These are phyloP conservation scores for Globisporangium carolinianum DNA, from an alignment of 352 stramenopile species.

Conservation along the genomic window DNA sequence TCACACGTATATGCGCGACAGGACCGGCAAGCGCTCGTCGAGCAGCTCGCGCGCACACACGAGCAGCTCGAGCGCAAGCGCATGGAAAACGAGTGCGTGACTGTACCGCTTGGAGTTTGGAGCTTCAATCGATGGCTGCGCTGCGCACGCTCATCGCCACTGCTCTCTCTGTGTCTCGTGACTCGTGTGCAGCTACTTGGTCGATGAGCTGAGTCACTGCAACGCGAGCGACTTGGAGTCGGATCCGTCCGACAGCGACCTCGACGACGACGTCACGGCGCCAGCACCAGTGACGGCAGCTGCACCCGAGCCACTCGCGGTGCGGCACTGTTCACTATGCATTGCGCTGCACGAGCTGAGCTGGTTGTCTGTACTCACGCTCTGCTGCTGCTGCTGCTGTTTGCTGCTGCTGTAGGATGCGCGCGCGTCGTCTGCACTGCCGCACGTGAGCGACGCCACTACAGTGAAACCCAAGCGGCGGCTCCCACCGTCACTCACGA, in stretches of 20 bases:
- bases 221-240: constrained; percentile 38
- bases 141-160: not conserved
- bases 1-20: constrained; percentile 2
- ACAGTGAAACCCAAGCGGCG: constrained; percentile 9
- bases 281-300: not conserved
- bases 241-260: constrained; percentile 33
- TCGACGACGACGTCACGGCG: constrained; percentile 2
- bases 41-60: constrained; percentile 12
- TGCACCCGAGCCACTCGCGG: not conserved
- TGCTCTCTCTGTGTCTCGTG: too few relatives aligned
- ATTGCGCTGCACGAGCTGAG: not conserved
- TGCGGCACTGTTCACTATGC: not conserved
- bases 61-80: constrained; percentile 16
- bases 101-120: not conserved
- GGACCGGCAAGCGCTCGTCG: constrained; percentile 18
- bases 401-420: not conserved
- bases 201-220: constrained; percentile 31
- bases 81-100: constrained; percentile 30
- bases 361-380: too few relatives aligned
- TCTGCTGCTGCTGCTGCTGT: not conserved
- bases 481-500: not conserved
- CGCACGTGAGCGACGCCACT: too few relatives aligned
- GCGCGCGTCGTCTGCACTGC: too few relatives aligned
- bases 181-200: constrained; percentile 21
- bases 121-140: not conserved